Evolutionary conservation across 306 rosid species (phyloP).

Genomic region (Cyamopsis tetragonoloba): DNA sequence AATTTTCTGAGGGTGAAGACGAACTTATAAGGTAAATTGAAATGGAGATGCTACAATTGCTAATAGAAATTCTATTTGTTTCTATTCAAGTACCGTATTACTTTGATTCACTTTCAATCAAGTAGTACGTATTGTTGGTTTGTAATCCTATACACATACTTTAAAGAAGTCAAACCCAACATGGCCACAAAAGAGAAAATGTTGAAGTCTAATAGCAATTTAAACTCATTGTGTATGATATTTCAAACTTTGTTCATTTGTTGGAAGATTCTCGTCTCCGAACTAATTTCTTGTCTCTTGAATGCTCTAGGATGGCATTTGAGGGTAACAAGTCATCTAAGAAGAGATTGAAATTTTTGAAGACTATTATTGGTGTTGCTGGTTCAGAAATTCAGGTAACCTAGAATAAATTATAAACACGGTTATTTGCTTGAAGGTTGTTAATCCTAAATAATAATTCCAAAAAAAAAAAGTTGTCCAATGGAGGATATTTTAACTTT

Average conservation of each 20-base stretch:
- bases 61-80: not conserved
- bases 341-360: constrained; percentile 45
- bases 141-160: too few species aligned
- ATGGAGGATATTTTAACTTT: too few species aligned
- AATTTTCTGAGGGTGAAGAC: constrained; percentile 70
- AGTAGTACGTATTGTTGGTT: too few species aligned
- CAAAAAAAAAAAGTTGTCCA: not conserved
- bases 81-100: not conserved
- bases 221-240: not conserved
- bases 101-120: too few species aligned
- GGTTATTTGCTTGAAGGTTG: constrained; percentile 12
- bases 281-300: constrained; percentile 21
- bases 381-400: constrained; percentile 59
- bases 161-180: too few species aligned
- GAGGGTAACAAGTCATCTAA: constrained; percentile 52
- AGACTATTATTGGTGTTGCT: constrained; percentile 44
- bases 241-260: not conserved
- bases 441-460: constrained; percentile 5
- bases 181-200: too few species aligned
- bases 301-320: constrained; percentile 57
- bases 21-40: constrained; percentile 53
- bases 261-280: not conserved
- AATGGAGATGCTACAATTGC: constrained; percentile 18
- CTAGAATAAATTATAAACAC: not conserved
- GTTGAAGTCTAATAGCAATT: not conserved